These are phyloP conservation scores for Grosmannia huntii DNA, from an alignment of 2,329 filamentous ascomycete genomes.

Conservation along the genomic window DNA sequence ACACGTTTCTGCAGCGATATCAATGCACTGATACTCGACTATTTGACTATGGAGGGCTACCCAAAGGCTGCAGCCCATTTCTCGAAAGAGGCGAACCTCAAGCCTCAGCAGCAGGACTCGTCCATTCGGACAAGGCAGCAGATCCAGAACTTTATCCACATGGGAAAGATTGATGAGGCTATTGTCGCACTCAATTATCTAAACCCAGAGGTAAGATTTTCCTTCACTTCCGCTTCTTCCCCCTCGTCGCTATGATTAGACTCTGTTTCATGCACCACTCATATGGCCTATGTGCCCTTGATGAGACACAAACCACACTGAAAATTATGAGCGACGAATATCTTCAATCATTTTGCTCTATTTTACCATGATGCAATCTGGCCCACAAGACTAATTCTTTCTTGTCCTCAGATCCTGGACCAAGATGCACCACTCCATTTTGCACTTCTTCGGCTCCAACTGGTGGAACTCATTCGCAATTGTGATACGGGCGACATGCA, in stretches of 20 bases:
- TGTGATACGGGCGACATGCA: conserved; percentile 65
- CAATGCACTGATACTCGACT: conserved; percentile 90
- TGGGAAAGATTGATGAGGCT: conserved; percentile 72
- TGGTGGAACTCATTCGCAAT: conserved; percentile 81
- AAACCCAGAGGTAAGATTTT: conserved; percentile 67
- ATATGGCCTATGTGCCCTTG: conserved; percentile 77
- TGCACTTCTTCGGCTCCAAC: conserved; percentile 73
- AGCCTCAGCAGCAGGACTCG: conserved; percentile 56
- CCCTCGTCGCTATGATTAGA: conserved; percentile 72
- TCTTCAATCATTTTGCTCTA: conserved; percentile 1
- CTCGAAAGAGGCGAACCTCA: conserved; percentile 82
- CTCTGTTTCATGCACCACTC: conserved; percentile 99
- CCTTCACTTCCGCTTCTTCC: neutral
- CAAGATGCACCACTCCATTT: conserved; percentile 76
- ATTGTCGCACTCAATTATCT: conserved; percentile 82
- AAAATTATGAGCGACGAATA: conserved; percentile 48
- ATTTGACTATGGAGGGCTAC: conserved; percentile 91
- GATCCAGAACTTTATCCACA: conserved; percentile 75
- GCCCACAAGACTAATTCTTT: conserved; percentile 17
- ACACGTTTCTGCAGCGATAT: conserved; percentile 56
- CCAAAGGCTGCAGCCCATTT: conserved; percentile 87
- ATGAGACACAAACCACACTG: conserved; percentile 69
- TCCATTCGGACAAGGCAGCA: conserved; percentile 67
- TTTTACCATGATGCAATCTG: neutral
- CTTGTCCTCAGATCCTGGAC: conserved; percentile 66